Base-by-base conservation (phyloP, 139 green algal species). In the Axilococcus clingmanii region DNA sequence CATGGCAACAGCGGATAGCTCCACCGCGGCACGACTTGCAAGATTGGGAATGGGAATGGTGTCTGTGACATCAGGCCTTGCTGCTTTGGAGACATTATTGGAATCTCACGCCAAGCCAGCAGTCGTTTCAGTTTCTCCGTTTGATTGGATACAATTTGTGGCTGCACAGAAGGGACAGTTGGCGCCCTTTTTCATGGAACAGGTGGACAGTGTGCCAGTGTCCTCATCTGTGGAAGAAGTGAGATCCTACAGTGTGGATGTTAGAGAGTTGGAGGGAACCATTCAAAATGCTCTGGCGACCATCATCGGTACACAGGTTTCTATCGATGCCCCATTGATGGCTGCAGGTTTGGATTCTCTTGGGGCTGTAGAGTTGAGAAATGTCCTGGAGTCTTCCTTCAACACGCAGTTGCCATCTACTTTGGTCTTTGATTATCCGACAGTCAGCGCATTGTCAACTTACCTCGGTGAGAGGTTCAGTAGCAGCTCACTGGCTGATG, bases 341-440 rank as follows among this genome's bases (percentile, higher is more conserved):
- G 72, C 55, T 5, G 66, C 71, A 7, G 83, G 83, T 8, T 47
- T 80, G 34, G 72, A 80, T 54, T 78, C 68, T 16, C 63, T 80
- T 46, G 72, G 64, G 19, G 64, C 72, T 12, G 45, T 78, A 17
- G 72, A 80, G 63, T 52, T 73, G 43, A 35, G 49, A 19, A 68
- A 47, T 52, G 35, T 22, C 31, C 64, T 72, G 17, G 68, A 88
- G 57, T 37, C 40, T 8, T 16, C 20, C 11, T 36, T 76, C 17
- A 50, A 55, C 14, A 33, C 87, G 15, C 20, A 61, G 37, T 68
- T 92, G 28, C 77, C 76, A 1, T 33, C 50, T 7, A 92, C 77
- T 9, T 47, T 89, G 5, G 66, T 77, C 6, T 83, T 89, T 29
- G 82, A 90, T 61, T 80, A 84, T 57, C 82, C 79, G 7, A 81